A percentile compares a stretch with the other conserved stretches of the same genome.
Conservation (phyloP, 305 asterid species). For the Fraxinus velutina region DNA sequence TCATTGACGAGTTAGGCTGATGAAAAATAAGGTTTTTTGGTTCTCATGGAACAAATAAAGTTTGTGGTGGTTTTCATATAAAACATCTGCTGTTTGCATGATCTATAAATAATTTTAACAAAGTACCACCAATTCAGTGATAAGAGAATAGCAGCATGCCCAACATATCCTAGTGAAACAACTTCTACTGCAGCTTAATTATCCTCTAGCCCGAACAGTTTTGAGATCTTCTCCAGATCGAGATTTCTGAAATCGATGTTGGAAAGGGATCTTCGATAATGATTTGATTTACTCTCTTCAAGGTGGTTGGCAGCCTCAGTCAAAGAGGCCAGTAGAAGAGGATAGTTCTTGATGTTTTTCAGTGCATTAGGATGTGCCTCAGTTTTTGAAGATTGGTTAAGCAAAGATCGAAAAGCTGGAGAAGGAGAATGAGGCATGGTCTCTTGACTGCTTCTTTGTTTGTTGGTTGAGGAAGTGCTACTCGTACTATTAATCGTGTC, state of each 20-base stretch:
- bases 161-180: not conserved
- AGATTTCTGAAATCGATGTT: constrained; percentile 57
- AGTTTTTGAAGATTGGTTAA: constrained; percentile 47
- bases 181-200: constrained; percentile 13
- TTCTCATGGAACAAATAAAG: not conserved
- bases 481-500: constrained; percentile 38
- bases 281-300: constrained; percentile 55
- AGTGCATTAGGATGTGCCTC: constrained; percentile 85
- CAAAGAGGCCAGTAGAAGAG: constrained; percentile 67
- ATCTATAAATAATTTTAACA: not conserved
- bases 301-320: constrained; percentile 67
- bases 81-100: not conserved
- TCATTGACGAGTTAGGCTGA: not conserved
- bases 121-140: not conserved
- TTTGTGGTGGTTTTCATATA: not conserved
- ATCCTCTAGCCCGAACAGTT: constrained; percentile 52
- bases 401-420: constrained; percentile 47
- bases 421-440: constrained; percentile 57
- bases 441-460: constrained; percentile 24
- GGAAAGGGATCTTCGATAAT: constrained; percentile 57
- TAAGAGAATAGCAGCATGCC: not conserved
- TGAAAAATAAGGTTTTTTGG: not conserved
- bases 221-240: constrained; percentile 58
- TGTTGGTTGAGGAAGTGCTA: constrained; percentile 36
- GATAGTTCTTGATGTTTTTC: constrained; percentile 77